Conservation (phyloP, 331 rosid genomes). For the Telfairia occidentalis region DNA sequence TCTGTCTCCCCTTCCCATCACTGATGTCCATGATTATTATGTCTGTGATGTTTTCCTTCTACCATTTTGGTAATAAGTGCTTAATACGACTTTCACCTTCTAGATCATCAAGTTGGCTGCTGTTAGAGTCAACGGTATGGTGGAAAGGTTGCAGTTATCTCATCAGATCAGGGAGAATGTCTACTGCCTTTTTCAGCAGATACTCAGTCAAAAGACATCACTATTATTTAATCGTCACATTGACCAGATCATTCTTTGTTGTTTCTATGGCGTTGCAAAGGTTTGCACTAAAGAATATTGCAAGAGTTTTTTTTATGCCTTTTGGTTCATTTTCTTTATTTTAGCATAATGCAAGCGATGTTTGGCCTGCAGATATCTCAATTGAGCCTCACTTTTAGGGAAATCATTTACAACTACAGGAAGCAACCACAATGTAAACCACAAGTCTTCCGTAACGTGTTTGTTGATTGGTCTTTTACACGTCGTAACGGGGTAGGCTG, state of each 20-base stretch:
- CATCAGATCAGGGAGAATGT: slow-evolving; percentile 79
- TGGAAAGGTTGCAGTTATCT: slow-evolving; percentile 78
- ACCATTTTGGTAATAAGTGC: slow-evolving; percentile 1
- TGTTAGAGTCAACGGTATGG: slow-evolving; percentile 89
- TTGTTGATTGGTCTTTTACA: slow-evolving; percentile 61
- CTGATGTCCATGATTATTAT: not conserved
- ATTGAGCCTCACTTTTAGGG: slow-evolving; percentile 65
- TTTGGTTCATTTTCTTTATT: slow-evolving; percentile 11
- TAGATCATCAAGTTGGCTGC: slow-evolving; percentile 87
- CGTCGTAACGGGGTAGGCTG: slow-evolving; percentile 56
- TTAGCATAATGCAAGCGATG: slow-evolving; percentile 17
- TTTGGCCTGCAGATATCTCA: slow-evolving; percentile 71
- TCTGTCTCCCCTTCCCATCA: not conserved
- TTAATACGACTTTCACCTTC: slow-evolving; percentile 11
- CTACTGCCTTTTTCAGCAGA: slow-evolving; percentile 75
- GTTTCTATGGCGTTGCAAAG: slow-evolving; percentile 90
- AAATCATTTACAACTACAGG: slow-evolving; percentile 74
- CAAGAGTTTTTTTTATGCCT: not conserved
- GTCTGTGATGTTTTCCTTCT: not conserved
- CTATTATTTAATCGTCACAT: slow-evolving; percentile 82
- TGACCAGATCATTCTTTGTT: slow-evolving; percentile 83
- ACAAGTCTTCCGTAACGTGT: slow-evolving; percentile 84
- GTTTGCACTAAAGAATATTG: slow-evolving; percentile 29
- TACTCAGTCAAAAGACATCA: slow-evolving; percentile 59
- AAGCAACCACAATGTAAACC: slow-evolving; percentile 87